These are phyloP conservation scores for Leucosporidium scottii DNA, from an alignment of 768 basidiomycete genomes.

Conservation along the genomic window DNA sequence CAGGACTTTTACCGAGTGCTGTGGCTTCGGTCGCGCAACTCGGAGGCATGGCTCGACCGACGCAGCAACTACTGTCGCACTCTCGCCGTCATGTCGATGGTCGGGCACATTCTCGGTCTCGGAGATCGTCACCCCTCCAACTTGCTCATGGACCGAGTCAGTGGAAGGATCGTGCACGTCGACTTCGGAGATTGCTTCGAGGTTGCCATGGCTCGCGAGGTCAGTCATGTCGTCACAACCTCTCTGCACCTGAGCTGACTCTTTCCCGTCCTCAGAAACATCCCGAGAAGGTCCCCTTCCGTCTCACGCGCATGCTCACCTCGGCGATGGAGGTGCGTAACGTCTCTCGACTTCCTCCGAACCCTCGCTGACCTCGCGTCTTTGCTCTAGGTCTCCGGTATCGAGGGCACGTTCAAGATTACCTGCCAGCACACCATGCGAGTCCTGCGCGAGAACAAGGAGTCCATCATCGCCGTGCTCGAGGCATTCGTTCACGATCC, in stretches of 20 bases:
- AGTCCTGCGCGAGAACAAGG: conserved; percentile 91
- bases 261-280: conserved; percentile 54
- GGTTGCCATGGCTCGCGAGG: conserved; percentile 38
- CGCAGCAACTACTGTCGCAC: conserved; percentile 93
- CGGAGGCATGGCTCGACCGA: conserved; percentile 96
- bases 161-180: conserved; percentile 92
- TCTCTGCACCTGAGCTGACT: background rate
- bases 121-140: conserved; percentile 99
- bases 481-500: conserved; percentile 99
- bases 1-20: conserved; percentile 94
- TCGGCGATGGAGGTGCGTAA: conserved; percentile 91
- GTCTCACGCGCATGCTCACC: conserved; percentile 93
- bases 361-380: background rate
- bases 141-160: conserved; percentile 78
- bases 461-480: conserved; percentile 96
- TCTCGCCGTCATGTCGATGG: conserved; percentile 95
- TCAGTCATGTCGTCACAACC: background rate
- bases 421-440: conserved; percentile 78
- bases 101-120: conserved; percentile 91
- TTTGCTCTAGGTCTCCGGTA: conserved; percentile 73
- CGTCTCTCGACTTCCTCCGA: background rate
- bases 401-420: conserved; percentile 91
- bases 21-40: conserved; percentile 91
- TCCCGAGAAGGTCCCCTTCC: conserved; percentile 97
- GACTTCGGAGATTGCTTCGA: conserved; percentile 89